These are phyloP conservation scores for Chenopodium quinoa DNA, from an alignment of 148 eudicot genomes.

Conservation along the genomic window DNA sequence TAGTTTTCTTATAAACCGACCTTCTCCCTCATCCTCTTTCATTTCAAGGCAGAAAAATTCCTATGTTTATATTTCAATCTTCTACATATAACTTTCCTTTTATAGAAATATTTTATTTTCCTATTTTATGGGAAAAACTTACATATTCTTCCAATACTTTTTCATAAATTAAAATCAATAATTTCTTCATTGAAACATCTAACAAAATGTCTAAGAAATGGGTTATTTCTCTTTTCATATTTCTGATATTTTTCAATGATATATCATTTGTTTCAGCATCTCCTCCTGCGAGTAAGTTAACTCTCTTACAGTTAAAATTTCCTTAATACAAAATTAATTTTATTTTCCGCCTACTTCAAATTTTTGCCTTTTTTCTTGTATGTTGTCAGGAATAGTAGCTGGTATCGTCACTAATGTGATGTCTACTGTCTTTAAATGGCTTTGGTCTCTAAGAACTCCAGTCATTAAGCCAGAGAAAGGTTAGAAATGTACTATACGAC, in stretches of 20 bases:
- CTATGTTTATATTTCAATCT: background rate
- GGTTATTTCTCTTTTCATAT: conserved; percentile 34
- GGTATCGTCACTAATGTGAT: conserved; percentile 71
- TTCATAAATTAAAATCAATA: no score
- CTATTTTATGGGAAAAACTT: background rate
- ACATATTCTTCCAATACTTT: background rate
- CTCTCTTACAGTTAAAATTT: background rate
- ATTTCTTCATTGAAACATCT: background rate
- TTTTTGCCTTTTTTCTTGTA: background rate
- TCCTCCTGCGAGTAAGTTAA: conserved; percentile 72
- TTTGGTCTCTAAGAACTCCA: conserved; percentile 67
- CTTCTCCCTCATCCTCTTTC: background rate
- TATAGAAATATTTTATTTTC: no score
- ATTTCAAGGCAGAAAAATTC: background rate
- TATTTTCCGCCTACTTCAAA: no score
- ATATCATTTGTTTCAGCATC: conserved; percentile 62
- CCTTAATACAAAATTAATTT: no score
- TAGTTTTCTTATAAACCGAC: background rate
- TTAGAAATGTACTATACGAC: background rate
- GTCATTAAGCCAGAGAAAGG: conserved; percentile 49
- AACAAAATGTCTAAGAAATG: conserved; percentile 40
- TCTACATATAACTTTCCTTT: background rate
- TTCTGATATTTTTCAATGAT: conserved; percentile 37
- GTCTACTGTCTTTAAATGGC: conserved; percentile 62
- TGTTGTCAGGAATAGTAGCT: conserved; percentile 59